These are phyloP conservation scores for Casuarina cunninghamiana DNA, from an alignment of 306 rosid species.

Conservation along the genomic window DNA sequence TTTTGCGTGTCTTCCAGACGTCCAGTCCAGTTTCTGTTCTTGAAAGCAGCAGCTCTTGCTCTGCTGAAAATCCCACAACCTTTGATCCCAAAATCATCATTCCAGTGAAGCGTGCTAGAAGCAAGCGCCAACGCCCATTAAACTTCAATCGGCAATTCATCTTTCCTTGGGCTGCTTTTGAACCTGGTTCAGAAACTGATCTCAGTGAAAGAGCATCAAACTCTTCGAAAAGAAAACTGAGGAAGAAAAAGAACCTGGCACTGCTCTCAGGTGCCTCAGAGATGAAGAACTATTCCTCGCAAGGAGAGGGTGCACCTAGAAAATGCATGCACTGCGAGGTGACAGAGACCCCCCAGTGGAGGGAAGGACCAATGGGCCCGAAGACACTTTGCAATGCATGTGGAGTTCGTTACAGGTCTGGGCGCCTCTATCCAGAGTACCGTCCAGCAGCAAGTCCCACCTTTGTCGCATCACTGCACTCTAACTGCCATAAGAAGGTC, in stretches of 20 bases:
- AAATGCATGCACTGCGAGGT: constrained; percentile 76
- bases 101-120: constrained; percentile 58
- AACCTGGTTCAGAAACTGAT: constrained; percentile 32
- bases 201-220: constrained; percentile 28
- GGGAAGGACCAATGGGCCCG: constrained; percentile 90
- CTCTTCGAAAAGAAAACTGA: constrained; percentile 32
- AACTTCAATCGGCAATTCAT: constrained; percentile 32
- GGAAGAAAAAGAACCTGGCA: constrained; percentile 39
- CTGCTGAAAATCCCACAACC: constrained; percentile 44
- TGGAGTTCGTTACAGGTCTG: constrained; percentile 86
- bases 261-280: constrained; percentile 34
- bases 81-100: constrained; percentile 35
- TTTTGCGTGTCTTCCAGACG: constrained; percentile 43
- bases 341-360: constrained; percentile 83
- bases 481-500: constrained; percentile 83
- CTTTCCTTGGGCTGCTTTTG: constrained; percentile 30
- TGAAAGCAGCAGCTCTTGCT: constrained; percentile 65
- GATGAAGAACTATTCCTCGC: constrained; percentile 27
- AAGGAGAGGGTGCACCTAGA: constrained; percentile 28
- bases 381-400: constrained; percentile 91
- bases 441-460: constrained; percentile 88
- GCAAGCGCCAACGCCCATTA: constrained; percentile 57
- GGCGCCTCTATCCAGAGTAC: constrained; percentile 83
- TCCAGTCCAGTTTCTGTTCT: constrained; percentile 74
- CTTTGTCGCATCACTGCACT: constrained; percentile 60